phyloP scores from a whole-genome alignment of 305 asterid genomes.

The Fraxinus floribunda region DNA sequence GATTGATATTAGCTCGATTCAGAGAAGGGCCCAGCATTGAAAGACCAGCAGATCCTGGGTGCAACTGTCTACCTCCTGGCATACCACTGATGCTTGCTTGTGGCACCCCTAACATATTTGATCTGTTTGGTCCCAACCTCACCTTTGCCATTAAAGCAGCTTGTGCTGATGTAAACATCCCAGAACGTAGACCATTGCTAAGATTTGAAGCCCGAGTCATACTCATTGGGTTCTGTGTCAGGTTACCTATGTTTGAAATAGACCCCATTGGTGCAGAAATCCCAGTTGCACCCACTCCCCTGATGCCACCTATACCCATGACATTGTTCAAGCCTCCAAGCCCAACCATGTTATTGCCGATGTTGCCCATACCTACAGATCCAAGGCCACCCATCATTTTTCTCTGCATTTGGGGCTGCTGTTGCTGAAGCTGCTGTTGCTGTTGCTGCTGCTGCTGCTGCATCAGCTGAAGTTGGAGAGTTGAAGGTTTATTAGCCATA shows the following conservation, averaged over 20 bases:
- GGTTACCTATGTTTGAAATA: slow-evolving; percentile 60
- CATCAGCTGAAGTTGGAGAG: slow-evolving; percentile 64
- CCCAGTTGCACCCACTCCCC: slow-evolving; percentile 70
- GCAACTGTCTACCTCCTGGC: slow-evolving; percentile 73
- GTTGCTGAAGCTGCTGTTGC: slow-evolving; percentile 11
- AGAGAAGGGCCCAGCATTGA: slow-evolving; percentile 64
- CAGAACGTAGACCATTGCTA: slow-evolving; percentile 52
- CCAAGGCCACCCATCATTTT: slow-evolving; percentile 79
- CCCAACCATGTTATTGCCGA: slow-evolving; percentile 69
- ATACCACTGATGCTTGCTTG: slow-evolving; percentile 56
- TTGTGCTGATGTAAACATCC: slow-evolving; percentile 46
- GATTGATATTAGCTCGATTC: slow-evolving; percentile 61
- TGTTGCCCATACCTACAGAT: slow-evolving; percentile 72
- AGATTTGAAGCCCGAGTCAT: slow-evolving; percentile 55
- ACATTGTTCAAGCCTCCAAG: slow-evolving; percentile 68
- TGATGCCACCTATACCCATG: slow-evolving; percentile 68
- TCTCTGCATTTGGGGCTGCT: slow-evolving; percentile 55
- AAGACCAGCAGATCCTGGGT: slow-evolving; percentile 52
- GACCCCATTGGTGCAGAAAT: slow-evolving; percentile 68
- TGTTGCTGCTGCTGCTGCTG: slow-evolving; percentile 32
- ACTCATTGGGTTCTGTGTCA: slow-evolving; percentile 63
- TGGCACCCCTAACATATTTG: slow-evolving; percentile 53
- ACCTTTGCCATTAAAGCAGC: slow-evolving; percentile 44
- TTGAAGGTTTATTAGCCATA: slow-evolving; percentile 50
- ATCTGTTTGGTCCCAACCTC: slow-evolving; percentile 45